These are phyloP conservation scores for Boechera stricta DNA, from an alignment of 345 rosid species.

Conservation along the genomic window DNA sequence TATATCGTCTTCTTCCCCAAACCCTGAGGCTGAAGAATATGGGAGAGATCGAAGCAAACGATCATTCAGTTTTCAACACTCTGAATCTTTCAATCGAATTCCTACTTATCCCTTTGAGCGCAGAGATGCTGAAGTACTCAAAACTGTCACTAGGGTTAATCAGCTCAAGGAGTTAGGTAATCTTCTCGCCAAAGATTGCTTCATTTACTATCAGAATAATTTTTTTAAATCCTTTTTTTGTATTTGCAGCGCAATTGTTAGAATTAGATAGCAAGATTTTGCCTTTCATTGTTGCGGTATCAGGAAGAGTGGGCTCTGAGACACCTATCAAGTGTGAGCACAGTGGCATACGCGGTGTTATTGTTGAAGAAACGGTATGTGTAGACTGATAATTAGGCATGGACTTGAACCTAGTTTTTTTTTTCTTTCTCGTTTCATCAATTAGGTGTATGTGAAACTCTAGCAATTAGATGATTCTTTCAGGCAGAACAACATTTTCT, in stretches of 20 bases:
- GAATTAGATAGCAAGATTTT: conserved; percentile 74
- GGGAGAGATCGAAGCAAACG: conserved; percentile 28
- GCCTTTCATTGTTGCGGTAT: conserved; percentile 80
- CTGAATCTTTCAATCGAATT: conserved; percentile 1
- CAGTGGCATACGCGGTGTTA: conserved; percentile 88
- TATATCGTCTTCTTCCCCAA: conserved; percentile 34
- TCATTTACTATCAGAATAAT: neutral
- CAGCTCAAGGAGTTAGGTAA: conserved; percentile 90
- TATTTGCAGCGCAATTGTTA: conserved; percentile 73
- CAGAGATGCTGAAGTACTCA: conserved; percentile 88
- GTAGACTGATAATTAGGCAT: neutral
- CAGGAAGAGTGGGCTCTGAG: conserved; percentile 96
- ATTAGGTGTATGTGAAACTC: conserved; percentile 30
- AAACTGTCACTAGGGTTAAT: conserved; percentile 71
- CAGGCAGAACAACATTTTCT: too few species aligned
- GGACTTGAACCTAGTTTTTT: neutral
- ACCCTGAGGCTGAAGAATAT: conserved; percentile 13
- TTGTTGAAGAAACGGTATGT: conserved; percentile 83
- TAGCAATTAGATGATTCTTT: too few species aligned
- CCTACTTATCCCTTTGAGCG: conserved; percentile 17
- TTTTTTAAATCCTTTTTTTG: neutral
- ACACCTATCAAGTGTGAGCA: conserved; percentile 79
- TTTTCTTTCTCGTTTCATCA: neutral
- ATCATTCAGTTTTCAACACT: conserved; percentile 22
- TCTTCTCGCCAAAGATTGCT: neutral